Evolutionary conservation across 2,329 filamentous ascomycete species (phyloP).

Genomic region (Calonectria pteridis): DNA sequence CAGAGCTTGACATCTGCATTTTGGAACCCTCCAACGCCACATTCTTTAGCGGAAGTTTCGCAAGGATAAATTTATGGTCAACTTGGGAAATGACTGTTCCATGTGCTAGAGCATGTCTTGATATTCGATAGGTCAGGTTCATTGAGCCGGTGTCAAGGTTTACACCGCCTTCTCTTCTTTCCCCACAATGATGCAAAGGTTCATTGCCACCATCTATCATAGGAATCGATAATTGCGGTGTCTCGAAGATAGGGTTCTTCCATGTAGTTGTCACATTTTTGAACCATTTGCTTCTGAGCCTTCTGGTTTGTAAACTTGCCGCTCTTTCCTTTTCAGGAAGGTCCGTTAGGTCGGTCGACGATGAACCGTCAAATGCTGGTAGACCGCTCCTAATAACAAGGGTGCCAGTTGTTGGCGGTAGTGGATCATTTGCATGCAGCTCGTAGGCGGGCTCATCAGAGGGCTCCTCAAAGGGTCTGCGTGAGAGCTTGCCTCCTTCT

Average conservation of each 20-base stretch:
- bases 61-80: constrained; percentile 89
- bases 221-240: constrained; percentile 60
- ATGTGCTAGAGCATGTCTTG: constrained; percentile 68
- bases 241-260: constrained; percentile 82
- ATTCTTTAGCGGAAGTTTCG: constrained; percentile 62
- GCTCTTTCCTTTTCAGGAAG: neutral
- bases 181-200: constrained; percentile 10
- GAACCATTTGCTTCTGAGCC: constrained; percentile 65
- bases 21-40: neutral
- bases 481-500: constrained; percentile 55
- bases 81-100: constrained; percentile 84
- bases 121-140: constrained; percentile 63
- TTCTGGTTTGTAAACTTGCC: constrained; percentile 20
- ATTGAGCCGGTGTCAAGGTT: constrained; percentile 47
- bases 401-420: neutral
- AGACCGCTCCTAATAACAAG: neutral
- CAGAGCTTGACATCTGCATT: constrained; percentile 50
- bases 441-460: neutral
- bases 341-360: neutral
- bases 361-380: neutral
- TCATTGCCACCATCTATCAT: constrained; percentile 42
- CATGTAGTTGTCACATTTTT: constrained; percentile 72
- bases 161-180: constrained; percentile 30
- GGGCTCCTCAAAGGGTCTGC: constrained; percentile 59
- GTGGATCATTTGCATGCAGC: neutral